These are phyloP conservation scores for Musa acuminata DNA, from an alignment of 176 grass and related monocot genomes.

Conservation along the genomic window DNA sequence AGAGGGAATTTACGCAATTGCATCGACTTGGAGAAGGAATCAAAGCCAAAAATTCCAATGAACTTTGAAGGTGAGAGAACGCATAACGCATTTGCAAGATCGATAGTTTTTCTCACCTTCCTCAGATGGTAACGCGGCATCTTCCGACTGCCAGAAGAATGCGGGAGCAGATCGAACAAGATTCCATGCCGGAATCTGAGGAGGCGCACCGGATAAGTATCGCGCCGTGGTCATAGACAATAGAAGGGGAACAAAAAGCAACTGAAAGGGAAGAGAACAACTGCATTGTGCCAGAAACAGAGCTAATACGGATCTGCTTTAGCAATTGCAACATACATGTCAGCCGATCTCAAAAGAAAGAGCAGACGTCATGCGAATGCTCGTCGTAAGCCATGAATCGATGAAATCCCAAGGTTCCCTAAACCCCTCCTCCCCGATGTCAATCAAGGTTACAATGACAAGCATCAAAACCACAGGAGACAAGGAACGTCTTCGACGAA, in stretches of 20 bases:
- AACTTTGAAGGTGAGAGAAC: slow-evolving; percentile 8
- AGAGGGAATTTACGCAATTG: neutral
- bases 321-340: too few relatives aligned
- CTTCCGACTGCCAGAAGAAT: slow-evolving; percentile 49
- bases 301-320: neutral
- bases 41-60: neutral
- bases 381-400: too few relatives aligned
- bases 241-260: neutral
- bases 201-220: neutral
- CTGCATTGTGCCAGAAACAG: neutral
- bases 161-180: slow-evolving; percentile 18
- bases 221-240: slow-evolving; percentile 2
- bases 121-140: slow-evolving; percentile 52
- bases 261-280: neutral
- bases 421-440: too few relatives aligned
- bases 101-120: slow-evolving; percentile 51
- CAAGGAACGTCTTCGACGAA: too few relatives aligned
- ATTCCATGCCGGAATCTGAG: slow-evolving; percentile 25
- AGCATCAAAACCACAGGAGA: too few relatives aligned
- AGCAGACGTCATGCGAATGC: too few relatives aligned
- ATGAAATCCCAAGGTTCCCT: too few relatives aligned
- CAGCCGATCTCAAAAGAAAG: too few relatives aligned
- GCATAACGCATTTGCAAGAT: slow-evolving; percentile 44
- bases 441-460: too few relatives aligned
- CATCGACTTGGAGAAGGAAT: neutral